phyloP scores from a whole-genome alignment of 2,329 filamentous ascomycete species.

The Diplodia seriata region DNA sequence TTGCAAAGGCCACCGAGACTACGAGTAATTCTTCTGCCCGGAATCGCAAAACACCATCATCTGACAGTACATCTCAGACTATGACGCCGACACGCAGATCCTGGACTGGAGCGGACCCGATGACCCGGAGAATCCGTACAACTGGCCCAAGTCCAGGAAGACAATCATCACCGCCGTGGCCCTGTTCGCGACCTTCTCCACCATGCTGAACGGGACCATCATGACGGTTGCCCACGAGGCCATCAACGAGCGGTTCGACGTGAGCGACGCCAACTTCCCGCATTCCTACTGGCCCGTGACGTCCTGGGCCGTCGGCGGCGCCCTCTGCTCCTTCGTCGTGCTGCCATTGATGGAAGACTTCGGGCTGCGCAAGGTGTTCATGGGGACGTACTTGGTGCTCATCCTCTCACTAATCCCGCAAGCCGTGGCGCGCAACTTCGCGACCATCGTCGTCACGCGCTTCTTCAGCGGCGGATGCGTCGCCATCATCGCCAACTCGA shows the following conservation, averaged over 20 bases:
- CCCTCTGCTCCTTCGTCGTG: slow-evolving; percentile 45
- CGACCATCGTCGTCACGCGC: slow-evolving; percentile 47
- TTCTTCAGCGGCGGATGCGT: slow-evolving; percentile 50
- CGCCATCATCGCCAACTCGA: slow-evolving; percentile 45
- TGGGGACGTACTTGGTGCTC: slow-evolving; percentile 45
- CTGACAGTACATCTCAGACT: neutral
- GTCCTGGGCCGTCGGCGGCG: slow-evolving; percentile 48
- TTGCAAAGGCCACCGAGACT: neutral
- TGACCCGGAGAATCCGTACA: slow-evolving; percentile 46
- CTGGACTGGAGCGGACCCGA: slow-evolving; percentile 61
- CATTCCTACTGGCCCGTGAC: slow-evolving; percentile 50
- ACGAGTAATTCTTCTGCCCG: neutral
- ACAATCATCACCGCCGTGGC: slow-evolving; percentile 44
- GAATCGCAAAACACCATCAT: neutral
- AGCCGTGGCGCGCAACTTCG: slow-evolving; percentile 48
- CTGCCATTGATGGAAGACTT: slow-evolving; percentile 50
- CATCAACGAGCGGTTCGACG: slow-evolving; percentile 43
- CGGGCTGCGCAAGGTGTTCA: slow-evolving; percentile 44
- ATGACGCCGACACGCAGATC: slow-evolving; percentile 36
- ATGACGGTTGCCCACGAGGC: slow-evolving; percentile 45
- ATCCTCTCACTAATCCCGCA: slow-evolving; percentile 50
- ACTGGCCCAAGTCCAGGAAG: slow-evolving; percentile 45
- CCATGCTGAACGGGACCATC: slow-evolving; percentile 48
- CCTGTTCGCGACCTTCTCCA: slow-evolving; percentile 43
- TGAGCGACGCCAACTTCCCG: slow-evolving; percentile 47